Base-by-base conservation (phyloP, 75 land plant species). In the Picea sitchensis region DNA sequence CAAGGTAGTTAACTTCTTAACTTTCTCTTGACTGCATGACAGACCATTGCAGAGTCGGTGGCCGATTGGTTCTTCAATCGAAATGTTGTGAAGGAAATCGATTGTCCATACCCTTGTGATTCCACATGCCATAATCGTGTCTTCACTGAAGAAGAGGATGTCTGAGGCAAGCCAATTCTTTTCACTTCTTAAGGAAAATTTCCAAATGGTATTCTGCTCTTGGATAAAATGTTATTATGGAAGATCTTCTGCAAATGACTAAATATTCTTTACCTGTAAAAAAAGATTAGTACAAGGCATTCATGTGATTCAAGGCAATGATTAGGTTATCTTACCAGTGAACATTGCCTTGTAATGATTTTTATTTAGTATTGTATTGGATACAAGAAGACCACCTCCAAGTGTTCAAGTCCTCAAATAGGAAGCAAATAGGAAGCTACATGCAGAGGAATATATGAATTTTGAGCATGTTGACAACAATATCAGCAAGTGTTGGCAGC, bases 61-160 rank as follows among this genome's bases (percentile, higher is more conserved):
- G 92, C 87, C 57, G 90, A 92, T 73, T 95, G 98, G 98, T 95
- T 77, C 73, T 91, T 80, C 59, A 92, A 89, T 57, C 77, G 92
- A 4, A 44, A 36, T 18, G 60, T 81, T 0, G 78, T 87, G 81
- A 82, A 84, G 75, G 83, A 79, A 82, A 87, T 88, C 17, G 96
- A 94, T 81, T 94, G 96, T 59, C 79, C 89, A 57, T 94, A 89
- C 72, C 95, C 95, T 76, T 94, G 97, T 80, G 86, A 94, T 68
- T 76, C 84, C 12, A 87, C 88, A 31, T 94, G 97, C 77, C 86
- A 81, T 76, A 87, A 89, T 74, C 87, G 81, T 31, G 51, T 89
- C 41, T 88, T 76, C 56, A 71, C 74, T 5, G 74, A 71, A 44
- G 54, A 71, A 8, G 23, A 38, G 3, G 20, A 41, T 44, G 21